Percentiles rank a stretch among this genome's conserved stretches.
Evolutionary conservation across 2,329 filamentous ascomycete genomes (phyloP).

Genomic region (Exophiala lecanii-corni): DNA sequence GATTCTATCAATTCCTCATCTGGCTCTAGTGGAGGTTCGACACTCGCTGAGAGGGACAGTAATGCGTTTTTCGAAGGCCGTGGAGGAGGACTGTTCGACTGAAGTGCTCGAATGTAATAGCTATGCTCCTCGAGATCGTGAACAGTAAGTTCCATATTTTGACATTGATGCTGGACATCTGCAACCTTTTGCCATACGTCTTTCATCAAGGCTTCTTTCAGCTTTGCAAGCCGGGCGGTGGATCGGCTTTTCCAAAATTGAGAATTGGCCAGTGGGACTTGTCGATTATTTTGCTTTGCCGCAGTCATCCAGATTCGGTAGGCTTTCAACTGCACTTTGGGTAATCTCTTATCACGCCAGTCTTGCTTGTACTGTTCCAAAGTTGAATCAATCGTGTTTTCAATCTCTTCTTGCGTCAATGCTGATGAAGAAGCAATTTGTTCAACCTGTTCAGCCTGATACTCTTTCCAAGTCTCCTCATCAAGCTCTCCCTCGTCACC

Average conservation of each 20-base stretch:
- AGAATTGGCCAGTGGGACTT: conserved; percentile 43
- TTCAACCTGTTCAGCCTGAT: conserved; percentile 51
- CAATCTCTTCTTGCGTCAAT: conserved; percentile 41
- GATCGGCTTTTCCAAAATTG: conserved; percentile 41
- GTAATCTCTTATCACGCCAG: conserved; percentile 51
- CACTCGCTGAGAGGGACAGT: conserved; percentile 1
- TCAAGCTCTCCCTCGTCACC: conserved; percentile 51
- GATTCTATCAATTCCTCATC: conserved; percentile 46
- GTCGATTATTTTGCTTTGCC: conserved; percentile 39
- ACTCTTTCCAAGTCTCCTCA: conserved; percentile 57
- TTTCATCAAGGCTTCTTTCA: conserved; percentile 49
- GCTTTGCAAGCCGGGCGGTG: conserved; percentile 51
- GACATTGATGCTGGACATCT: conserved; percentile 54
- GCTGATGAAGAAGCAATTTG: conserved; percentile 27
- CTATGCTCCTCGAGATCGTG: conserved; percentile 45
- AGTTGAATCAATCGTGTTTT: conserved; percentile 50
- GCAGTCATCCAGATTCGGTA: conserved; percentile 58
- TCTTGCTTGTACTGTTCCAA: conserved; percentile 37
- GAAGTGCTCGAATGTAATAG: conserved; percentile 44
- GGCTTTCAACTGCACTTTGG: conserved; percentile 52
- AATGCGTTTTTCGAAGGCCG: conserved; percentile 13
- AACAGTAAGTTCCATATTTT: conserved; percentile 60
- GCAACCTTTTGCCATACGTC: conserved; percentile 50
- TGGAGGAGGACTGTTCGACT: conserved; percentile 31
- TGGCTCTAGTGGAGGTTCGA: conserved; percentile 31